Evolutionary conservation across 306 rosid genomes (phyloP).

Genomic region (Trifolium repens): DNA sequence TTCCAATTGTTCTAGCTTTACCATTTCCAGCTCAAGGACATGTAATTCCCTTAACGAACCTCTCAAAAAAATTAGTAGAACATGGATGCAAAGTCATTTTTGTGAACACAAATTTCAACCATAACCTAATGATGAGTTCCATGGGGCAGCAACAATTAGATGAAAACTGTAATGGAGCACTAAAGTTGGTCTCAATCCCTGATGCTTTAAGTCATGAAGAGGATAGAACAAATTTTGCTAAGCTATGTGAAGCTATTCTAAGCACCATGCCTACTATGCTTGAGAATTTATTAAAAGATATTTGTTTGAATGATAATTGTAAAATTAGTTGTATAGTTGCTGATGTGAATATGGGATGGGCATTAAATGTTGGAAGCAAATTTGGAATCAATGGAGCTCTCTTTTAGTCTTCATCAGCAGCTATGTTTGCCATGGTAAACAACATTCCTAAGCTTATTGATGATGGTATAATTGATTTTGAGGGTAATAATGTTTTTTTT

Average conservation of each 20-base stretch:
- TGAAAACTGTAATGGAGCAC: background rate
- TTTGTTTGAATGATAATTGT: background rate
- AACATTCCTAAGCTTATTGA: slow-evolving; percentile 42
- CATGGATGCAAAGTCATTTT: slow-evolving; percentile 48
- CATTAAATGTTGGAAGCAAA: slow-evolving; percentile 12
- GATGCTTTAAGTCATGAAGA: slow-evolving; percentile 48
- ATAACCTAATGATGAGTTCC: slow-evolving; percentile 41
- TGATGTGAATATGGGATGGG: slow-evolving; percentile 39
- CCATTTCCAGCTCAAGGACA: slow-evolving; percentile 46
- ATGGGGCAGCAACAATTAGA: background rate
- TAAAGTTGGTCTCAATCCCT: slow-evolving; percentile 43
- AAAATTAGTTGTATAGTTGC: slow-evolving; percentile 27
- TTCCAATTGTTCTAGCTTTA: slow-evolving; percentile 27
- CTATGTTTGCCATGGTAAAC: background rate
- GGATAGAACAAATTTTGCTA: slow-evolving; percentile 37
- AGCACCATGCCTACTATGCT: slow-evolving; percentile 42
- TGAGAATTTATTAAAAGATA: slow-evolving; percentile 50
- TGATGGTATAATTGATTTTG: slow-evolving; percentile 43
- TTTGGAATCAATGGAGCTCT: slow-evolving; percentile 41
- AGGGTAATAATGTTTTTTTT: slow-evolving; percentile 48
- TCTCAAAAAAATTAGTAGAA: slow-evolving; percentile 41
- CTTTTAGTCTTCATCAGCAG: slow-evolving; percentile 19
- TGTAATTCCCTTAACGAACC: slow-evolving; percentile 31
- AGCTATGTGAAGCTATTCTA: slow-evolving; percentile 4
- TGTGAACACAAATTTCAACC: slow-evolving; percentile 47